These are phyloP conservation scores for Filosporella fistucella DNA, from an alignment of 495 filamentous ascomycete genomes.

Conservation along the genomic window DNA sequence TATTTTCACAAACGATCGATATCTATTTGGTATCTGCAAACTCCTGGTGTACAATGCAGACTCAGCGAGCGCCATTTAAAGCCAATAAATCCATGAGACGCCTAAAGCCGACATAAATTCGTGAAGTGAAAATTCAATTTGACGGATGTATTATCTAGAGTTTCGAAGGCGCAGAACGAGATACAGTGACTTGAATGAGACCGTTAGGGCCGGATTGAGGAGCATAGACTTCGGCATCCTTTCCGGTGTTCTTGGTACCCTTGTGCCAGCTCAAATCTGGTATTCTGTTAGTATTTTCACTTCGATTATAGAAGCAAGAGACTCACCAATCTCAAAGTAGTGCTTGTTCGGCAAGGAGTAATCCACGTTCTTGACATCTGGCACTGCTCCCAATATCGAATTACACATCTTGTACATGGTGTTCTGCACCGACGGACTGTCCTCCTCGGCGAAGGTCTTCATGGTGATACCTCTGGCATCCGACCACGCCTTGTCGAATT, in stretches of 20 bases:
- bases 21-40: slow-evolving; percentile 20
- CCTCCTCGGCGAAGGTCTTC: slow-evolving; percentile 87
- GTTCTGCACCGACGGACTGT: slow-evolving; percentile 88
- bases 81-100: slow-evolving; percentile 1
- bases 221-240: slow-evolving; percentile 92
- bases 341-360: slow-evolving; percentile 96
- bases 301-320: slow-evolving; percentile 4
- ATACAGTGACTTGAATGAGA: slow-evolving; percentile 91
- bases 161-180: slow-evolving; percentile 37
- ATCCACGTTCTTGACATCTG: slow-evolving; percentile 66
- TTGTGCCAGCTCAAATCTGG: slow-evolving; percentile 95
- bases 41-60: slow-evolving; percentile 13
- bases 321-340: slow-evolving; percentile 94
- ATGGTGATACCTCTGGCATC: slow-evolving; percentile 76
- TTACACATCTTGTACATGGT: slow-evolving; percentile 99
- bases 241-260: slow-evolving; percentile 92
- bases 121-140: slow-evolving; percentile 1
- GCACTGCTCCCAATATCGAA: slow-evolving; percentile 73
- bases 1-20: too few relatives aligned
- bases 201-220: slow-evolving; percentile 92
- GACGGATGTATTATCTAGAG: slow-evolving; percentile 15
- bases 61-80: background rate
- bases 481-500: slow-evolving; percentile 77
- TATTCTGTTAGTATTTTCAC: background rate
- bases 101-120: slow-evolving; percentile 4